A percentile compares a stretch with the other conserved stretches of the same genome.
Conservation (phyloP, 257 asterid genomes). For the Anisodus acutangulus region DNA sequence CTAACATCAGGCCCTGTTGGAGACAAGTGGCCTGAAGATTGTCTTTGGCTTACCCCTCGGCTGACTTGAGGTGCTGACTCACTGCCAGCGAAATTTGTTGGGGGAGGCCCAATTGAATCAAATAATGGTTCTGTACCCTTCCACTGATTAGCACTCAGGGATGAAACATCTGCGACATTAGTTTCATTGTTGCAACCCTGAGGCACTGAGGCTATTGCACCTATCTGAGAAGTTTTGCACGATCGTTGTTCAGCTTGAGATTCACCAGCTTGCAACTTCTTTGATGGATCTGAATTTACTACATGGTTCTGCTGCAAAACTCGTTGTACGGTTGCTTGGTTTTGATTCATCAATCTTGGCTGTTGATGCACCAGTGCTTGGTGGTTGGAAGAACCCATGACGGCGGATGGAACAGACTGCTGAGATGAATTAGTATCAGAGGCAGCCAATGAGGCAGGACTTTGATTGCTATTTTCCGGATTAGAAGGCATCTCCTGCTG, state of each 20-base stretch:
- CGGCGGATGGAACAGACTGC: conserved; percentile 55
- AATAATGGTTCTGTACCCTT: conserved; percentile 54
- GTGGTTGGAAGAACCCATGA: conserved; percentile 53
- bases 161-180: conserved; percentile 44
- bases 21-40: conserved; percentile 49
- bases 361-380: conserved; percentile 35
- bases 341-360: conserved; percentile 59
- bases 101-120: conserved; percentile 54
- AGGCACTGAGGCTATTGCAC: conserved; percentile 42
- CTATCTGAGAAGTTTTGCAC: conserved; percentile 52
- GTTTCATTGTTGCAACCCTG: conserved; percentile 47
- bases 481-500: conserved; percentile 48
- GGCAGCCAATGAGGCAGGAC: conserved; percentile 53
- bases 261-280: conserved; percentile 54
- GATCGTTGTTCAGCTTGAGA: conserved; percentile 54
- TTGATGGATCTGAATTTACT: conserved; percentile 45
- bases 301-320: conserved; percentile 55
- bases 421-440: conserved; percentile 49
- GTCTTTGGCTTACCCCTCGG: conserved; percentile 60
- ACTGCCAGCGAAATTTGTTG: conserved; percentile 46
- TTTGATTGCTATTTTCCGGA: conserved; percentile 55
- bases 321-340: conserved; percentile 55
- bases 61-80: conserved; percentile 53
- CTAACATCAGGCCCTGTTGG: conserved; percentile 53
- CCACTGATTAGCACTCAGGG: conserved; percentile 53